phyloP scores from a whole-genome alignment of 2,329 filamentous ascomycete genomes.

The Ceratocystis alfenasii region DNA sequence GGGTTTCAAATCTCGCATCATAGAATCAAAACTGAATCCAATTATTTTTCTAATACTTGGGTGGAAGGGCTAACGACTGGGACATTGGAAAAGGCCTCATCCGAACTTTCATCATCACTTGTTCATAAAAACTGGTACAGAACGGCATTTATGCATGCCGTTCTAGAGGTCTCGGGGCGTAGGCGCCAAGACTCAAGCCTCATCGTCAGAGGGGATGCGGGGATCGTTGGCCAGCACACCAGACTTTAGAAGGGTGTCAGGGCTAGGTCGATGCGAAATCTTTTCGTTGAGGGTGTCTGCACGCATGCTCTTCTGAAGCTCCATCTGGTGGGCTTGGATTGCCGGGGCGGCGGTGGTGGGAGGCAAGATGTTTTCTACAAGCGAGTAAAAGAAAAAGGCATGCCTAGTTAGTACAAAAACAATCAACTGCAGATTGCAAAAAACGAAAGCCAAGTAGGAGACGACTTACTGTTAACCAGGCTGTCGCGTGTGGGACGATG shows the following conservation, averaged over 20 bases:
- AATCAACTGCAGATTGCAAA: not conserved
- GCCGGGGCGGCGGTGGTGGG: slow-evolving; percentile 65
- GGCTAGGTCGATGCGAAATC: slow-evolving; percentile 62
- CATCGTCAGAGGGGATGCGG: slow-evolving; percentile 37
- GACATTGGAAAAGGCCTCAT: slow-evolving; percentile 3
- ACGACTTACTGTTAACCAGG: slow-evolving; percentile 47
- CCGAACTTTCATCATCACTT: not conserved
- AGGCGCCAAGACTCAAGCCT: not conserved
- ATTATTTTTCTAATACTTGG: not conserved
- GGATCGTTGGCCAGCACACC: slow-evolving; percentile 65
- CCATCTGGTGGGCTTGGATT: slow-evolving; percentile 68
- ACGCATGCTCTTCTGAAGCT: slow-evolving; percentile 78
- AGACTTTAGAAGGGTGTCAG: slow-evolving; percentile 63
- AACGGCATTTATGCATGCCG: not conserved
- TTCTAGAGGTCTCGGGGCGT: not conserved
- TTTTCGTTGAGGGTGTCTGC: slow-evolving; percentile 79
- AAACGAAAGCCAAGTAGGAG: not conserved
- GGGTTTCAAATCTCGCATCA: not conserved
- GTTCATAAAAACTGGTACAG: not conserved
- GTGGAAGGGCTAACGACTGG: slow-evolving; percentile 9
- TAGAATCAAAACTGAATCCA: not conserved
- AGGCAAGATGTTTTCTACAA: slow-evolving; percentile 72
- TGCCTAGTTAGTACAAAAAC: not conserved
- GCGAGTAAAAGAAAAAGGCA: slow-evolving; percentile 3
- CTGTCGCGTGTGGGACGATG: slow-evolving; percentile 64